These are phyloP conservation scores for Lyophyllum atratum DNA, from an alignment of 768 basidiomycete genomes.

Conservation along the genomic window DNA sequence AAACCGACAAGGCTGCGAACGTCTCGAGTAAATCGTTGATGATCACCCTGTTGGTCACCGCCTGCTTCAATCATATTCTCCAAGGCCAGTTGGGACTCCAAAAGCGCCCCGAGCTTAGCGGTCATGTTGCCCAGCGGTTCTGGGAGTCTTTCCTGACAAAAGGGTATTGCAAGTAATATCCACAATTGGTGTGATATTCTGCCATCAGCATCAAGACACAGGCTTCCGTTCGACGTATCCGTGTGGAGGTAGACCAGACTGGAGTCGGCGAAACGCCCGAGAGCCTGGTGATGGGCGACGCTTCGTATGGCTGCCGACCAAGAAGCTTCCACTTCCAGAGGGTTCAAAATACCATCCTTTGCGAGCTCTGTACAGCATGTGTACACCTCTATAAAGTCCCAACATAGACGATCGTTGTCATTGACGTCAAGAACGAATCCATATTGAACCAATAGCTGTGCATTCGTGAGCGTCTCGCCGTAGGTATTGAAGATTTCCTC, in stretches of 20 bases:
- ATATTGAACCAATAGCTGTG: constrained; percentile 66
- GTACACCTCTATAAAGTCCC: constrained; percentile 36
- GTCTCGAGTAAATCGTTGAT: not conserved
- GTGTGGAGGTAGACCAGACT: constrained; percentile 16
- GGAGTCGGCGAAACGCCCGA: constrained; percentile 21
- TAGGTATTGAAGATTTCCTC: constrained; percentile 80
- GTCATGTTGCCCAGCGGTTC: not conserved
- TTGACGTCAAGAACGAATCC: constrained; percentile 78
- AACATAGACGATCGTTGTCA: constrained; percentile 60
- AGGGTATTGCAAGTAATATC: constrained; percentile 40
- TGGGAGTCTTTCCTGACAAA: constrained; percentile 1
- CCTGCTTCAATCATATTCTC: constrained; percentile 7
- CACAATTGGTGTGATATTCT: constrained; percentile 52
- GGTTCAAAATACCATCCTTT: constrained; percentile 4
- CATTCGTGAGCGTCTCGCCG: constrained; percentile 64
- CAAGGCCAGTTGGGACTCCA: constrained; percentile 16
- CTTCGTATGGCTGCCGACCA: constrained; percentile 9
- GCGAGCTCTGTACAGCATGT: constrained; percentile 8
- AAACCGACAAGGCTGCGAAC: constrained; percentile 5
- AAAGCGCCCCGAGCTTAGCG: constrained; percentile 11
- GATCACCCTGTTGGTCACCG: not conserved
- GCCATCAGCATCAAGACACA: constrained; percentile 53
- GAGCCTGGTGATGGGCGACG: constrained; percentile 1
- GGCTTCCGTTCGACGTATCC: not conserved
- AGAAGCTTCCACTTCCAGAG: constrained; percentile 2